phyloP scores from a whole-genome alignment of 805 yeast species.

The Kazachstania africana region DNA sequence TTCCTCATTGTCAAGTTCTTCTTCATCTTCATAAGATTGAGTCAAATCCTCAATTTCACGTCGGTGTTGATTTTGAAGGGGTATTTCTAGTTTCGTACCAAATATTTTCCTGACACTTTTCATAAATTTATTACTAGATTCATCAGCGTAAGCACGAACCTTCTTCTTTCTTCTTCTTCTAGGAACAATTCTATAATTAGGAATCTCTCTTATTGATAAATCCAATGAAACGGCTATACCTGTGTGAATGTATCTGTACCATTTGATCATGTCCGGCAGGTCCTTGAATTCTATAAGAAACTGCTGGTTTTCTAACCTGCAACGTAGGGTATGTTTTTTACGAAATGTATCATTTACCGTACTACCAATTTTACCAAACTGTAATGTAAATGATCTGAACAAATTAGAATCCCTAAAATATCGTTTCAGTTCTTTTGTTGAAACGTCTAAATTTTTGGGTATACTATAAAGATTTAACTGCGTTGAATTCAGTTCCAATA shows the following conservation, averaged over 20 bases:
- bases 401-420: slow-evolving; percentile 25
- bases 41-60: not conserved
- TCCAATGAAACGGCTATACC: slow-evolving; percentile 78
- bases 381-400: slow-evolving; percentile 61
- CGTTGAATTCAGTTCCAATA: slow-evolving; percentile 75
- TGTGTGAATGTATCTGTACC: slow-evolving; percentile 60
- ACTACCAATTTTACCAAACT: slow-evolving; percentile 70
- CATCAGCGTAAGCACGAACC: slow-evolving; percentile 5
- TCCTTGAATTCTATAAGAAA: slow-evolving; percentile 52
- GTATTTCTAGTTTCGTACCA: not conserved
- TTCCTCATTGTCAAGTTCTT: slow-evolving; percentile 3
- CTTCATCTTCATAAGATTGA: not conserved
- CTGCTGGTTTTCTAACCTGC: slow-evolving; percentile 78
- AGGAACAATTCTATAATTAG: slow-evolving; percentile 71
- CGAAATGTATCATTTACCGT: slow-evolving; percentile 50
- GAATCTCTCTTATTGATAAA: slow-evolving; percentile 55
- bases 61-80: not conserved
- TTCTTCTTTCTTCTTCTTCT: slow-evolving; percentile 48
- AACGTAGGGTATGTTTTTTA: slow-evolving; percentile 46
- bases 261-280: slow-evolving; percentile 57
- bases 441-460: slow-evolving; percentile 22
- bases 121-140: not conserved
- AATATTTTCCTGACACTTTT: no score
- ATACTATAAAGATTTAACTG: slow-evolving; percentile 59
- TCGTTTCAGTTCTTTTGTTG: slow-evolving; percentile 21